These are phyloP conservation scores for Hygrocybe punicea DNA, from an alignment of 768 basidiomycete species.

Conservation along the genomic window DNA sequence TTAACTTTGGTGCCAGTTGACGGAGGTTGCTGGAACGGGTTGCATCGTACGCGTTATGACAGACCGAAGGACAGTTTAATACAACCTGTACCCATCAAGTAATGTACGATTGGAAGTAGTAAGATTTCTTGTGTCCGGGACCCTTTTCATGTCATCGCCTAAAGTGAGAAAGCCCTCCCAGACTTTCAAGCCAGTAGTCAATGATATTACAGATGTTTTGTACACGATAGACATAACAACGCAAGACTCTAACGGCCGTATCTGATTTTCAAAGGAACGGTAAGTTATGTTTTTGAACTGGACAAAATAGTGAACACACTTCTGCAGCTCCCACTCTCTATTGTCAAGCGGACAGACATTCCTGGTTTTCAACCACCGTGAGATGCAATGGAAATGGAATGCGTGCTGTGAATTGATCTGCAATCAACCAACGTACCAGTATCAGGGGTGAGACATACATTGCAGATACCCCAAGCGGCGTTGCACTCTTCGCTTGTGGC, in stretches of 20 bases:
- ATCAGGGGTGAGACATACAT: conserved; percentile 50
- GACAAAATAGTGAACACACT: conserved; percentile 52
- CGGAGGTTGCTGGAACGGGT: conserved; percentile 89
- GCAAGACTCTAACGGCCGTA: conserved; percentile 37
- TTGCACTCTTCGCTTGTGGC: conserved; percentile 96
- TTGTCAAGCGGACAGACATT: conserved; percentile 95
- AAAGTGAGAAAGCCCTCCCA: too few species aligned
- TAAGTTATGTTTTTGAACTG: background rate
- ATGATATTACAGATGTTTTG: too few species aligned
- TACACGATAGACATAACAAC: background rate
- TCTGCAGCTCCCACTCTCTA: conserved; percentile 95
- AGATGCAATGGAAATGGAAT: conserved; percentile 99
- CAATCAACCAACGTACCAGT: background rate
- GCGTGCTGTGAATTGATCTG: conserved; percentile 63
- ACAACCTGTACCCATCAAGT: too few species aligned
- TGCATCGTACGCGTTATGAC: conserved; percentile 87
- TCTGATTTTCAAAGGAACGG: conserved; percentile 21
- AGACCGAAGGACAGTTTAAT: conserved; percentile 51
- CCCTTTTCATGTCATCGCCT: too few species aligned
- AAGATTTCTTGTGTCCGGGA: too few species aligned
- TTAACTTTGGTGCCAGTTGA: conserved; percentile 52
- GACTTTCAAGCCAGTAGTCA: too few species aligned
- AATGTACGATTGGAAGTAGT: too few species aligned
- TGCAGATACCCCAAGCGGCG: conserved; percentile 99
- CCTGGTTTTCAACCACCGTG: conserved; percentile 96